These are phyloP conservation scores for Mortierella sp. DNA, from an alignment of 371 early-diverging fungal species.

Conservation along the genomic window DNA sequence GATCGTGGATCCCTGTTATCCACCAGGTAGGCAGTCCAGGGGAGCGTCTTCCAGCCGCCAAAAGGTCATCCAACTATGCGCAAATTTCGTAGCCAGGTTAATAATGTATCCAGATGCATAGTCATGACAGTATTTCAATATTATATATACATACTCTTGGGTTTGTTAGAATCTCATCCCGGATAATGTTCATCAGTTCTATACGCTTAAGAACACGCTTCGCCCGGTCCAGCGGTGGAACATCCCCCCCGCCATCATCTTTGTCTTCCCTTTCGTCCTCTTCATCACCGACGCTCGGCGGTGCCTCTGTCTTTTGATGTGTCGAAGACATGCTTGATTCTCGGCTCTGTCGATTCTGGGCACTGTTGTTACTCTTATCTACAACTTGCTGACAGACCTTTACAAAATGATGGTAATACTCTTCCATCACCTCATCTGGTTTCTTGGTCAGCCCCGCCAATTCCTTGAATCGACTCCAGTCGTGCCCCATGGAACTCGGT, in stretches of 20 bases:
- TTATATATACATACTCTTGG: constrained; percentile 49
- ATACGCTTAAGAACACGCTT: constrained; percentile 80
- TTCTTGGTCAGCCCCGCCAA: constrained; percentile 77
- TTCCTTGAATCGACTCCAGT: constrained; percentile 81
- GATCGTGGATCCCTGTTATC: constrained; percentile 76
- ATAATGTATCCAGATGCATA: background rate
- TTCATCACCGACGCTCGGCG: constrained; percentile 45
- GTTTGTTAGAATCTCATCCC: constrained; percentile 71
- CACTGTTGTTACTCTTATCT: constrained; percentile 38
- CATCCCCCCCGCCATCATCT: constrained; percentile 62
- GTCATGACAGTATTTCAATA: background rate
- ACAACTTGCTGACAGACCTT: constrained; percentile 73
- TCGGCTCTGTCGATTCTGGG: constrained; percentile 53
- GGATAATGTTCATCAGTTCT: constrained; percentile 77
- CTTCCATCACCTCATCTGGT: constrained; percentile 77
- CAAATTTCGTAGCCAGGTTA: background rate
- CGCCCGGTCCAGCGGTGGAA: constrained; percentile 77
- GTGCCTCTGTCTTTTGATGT: constrained; percentile 17
- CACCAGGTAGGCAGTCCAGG: constrained; percentile 73
- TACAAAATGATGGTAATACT: constrained; percentile 69
- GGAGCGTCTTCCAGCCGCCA: constrained; percentile 44
- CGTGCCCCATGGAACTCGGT: constrained; percentile 18
- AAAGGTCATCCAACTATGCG: constrained; percentile 35
- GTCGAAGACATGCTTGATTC: constrained; percentile 60
- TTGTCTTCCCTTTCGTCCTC: constrained; percentile 55